Evolutionary conservation across 2,329 filamentous ascomycete genomes (phyloP), one percentile per base, ranked within the genome.

Genomic region (Trichoderma breve): DNA sequence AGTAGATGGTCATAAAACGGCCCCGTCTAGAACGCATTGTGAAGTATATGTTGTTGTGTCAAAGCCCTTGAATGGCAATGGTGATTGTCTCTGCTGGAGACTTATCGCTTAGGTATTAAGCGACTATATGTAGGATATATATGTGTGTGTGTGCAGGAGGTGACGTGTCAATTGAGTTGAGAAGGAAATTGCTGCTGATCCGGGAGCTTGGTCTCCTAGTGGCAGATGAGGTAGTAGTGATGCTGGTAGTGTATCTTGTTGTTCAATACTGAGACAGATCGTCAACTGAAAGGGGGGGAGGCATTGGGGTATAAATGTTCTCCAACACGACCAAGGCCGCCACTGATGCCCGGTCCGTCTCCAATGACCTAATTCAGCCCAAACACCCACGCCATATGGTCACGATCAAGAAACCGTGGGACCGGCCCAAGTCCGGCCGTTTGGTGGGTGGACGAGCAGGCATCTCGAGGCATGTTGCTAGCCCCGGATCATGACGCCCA

Each of bases 1-100:
- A 85, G 63, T 76, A 76, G 67, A 85, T 80, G 51, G 78, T 79
- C 73, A 76, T 75, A 70, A 76, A 77, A 53, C 71, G 74, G 24
- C 58, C 61, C 72, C 64, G 73, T 71, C 75, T 76, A 66, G 55
- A 39, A 66, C 55, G 57, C 66, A 70, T 70, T 51, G 32, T 70
- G 66, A 58, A 34, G 7, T 11, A 4, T 51, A 18, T 26, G n/a
- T 28, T 32, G 14, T 18, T 8, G 4, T 43, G 39, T 57, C n/a
- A 58, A 32, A 3, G 66, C 70, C 55, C 53, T 72, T 21, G 57
- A 68, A 30, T 47, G 70, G 57, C 66, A 62, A 28, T 62, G 15
- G 11, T 62, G 39, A 43, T 26, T 32, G 57, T 34, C 18, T 39
- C 57, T n/a, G 36, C 4, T 34, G 18, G 66, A 61, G 36, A 9